These are phyloP conservation scores for Lichtheimia ornata DNA, from an alignment of 371 early-diverging fungal genomes.

Conservation along the genomic window DNA sequence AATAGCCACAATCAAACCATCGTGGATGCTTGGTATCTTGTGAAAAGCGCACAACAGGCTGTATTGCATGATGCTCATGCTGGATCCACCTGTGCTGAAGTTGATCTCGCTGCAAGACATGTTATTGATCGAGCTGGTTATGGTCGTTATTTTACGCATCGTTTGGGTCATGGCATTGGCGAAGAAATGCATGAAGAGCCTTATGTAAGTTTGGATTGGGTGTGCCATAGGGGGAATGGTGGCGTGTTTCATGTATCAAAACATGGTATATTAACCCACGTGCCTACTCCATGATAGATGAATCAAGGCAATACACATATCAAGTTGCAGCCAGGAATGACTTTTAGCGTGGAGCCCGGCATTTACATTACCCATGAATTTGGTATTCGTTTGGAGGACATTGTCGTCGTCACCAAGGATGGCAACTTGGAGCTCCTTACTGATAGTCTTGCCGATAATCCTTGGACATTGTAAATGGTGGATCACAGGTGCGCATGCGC, in stretches of 20 bases:
- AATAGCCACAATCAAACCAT: conserved; percentile 49
- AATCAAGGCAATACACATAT: conserved; percentile 52
- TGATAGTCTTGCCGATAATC: conserved; percentile 46
- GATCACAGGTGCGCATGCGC: no score
- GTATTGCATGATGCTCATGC: conserved; percentile 34
- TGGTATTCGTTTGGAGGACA: conserved; percentile 64
- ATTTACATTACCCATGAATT: conserved; percentile 49
- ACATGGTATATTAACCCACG: neutral
- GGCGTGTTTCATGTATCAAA: neutral
- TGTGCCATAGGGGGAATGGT: neutral
- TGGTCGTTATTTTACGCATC: conserved; percentile 56
- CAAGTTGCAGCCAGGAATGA: conserved; percentile 51
- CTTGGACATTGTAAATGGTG: conserved; percentile 34
- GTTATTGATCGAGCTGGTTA: conserved; percentile 47
- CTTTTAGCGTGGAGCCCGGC: conserved; percentile 64
- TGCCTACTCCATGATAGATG: conserved; percentile 19
- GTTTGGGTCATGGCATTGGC: conserved; percentile 64
- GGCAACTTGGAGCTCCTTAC: conserved; percentile 53
- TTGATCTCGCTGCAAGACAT: conserved; percentile 55
- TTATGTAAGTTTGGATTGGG: conserved; percentile 25
- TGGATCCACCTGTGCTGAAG: conserved; percentile 44
- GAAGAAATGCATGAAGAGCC: conserved; percentile 65
- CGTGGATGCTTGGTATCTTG: conserved; percentile 56
- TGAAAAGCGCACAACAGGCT: conserved; percentile 50
- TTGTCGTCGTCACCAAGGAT: conserved; percentile 55